Percentiles rank a stretch among this genome's conserved stretches.
Evolutionary conservation across 345 rosid genomes (phyloP).

Genomic region (Rhodamnia rubescens): DNA sequence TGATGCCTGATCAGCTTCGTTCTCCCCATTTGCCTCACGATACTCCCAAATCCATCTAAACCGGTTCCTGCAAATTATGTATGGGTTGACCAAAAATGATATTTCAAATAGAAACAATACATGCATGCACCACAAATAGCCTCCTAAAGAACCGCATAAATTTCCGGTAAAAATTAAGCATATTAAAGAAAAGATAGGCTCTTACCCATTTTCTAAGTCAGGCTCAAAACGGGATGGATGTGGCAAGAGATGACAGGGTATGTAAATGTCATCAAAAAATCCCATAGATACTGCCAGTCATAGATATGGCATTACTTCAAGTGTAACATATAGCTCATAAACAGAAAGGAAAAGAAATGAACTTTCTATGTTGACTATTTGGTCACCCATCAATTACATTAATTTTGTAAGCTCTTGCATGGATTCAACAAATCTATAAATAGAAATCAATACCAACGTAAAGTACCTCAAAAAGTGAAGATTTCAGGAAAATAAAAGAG

Average conservation of each 20-base stretch:
- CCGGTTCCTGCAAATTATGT: constrained; percentile 32
- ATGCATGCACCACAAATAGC: background rate
- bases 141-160: background rate
- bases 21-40: constrained; percentile 9
- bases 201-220: constrained; percentile 46
- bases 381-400: background rate
- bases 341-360: background rate
- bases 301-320: background rate
- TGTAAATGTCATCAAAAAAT: constrained; percentile 74
- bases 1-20: background rate
- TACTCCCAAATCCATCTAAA: constrained; percentile 71
- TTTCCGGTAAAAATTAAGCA: background rate
- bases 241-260: constrained; percentile 54
- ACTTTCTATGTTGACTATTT: background rate
- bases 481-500: background rate
- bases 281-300: constrained; percentile 72
- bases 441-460: background rate
- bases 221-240: constrained; percentile 30
- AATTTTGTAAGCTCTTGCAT: background rate
- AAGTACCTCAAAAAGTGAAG: background rate
- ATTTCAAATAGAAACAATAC: background rate
- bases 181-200: background rate
- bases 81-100: background rate
- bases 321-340: background rate
- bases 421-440: background rate